A percentile compares a stretch with the other conserved stretches of the same genome.
Evolutionary conservation across 1,139 yeast species (phyloP).

Genomic region (Hansenula anomala): DNA sequence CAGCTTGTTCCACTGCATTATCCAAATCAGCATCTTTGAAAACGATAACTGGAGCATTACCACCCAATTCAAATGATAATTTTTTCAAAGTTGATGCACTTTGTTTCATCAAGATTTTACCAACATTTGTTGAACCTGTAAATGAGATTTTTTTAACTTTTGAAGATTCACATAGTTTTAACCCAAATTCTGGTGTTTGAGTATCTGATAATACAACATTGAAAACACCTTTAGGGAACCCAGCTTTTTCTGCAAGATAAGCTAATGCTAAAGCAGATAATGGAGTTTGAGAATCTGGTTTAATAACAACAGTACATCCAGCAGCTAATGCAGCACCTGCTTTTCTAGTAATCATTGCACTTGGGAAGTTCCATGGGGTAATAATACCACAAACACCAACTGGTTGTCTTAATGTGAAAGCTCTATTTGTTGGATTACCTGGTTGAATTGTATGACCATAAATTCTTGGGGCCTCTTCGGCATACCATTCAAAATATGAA

Average conservation of each 20-base stretch:
- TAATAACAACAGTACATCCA: slow-evolving; percentile 86
- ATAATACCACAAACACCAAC: slow-evolving; percentile 88
- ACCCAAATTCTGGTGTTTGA: slow-evolving; percentile 57
- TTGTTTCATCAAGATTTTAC: slow-evolving; percentile 75
- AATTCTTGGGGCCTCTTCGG: slow-evolving; percentile 78
- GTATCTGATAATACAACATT: slow-evolving; percentile 62
- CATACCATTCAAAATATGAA: slow-evolving; percentile 79
- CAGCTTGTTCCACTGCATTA: slow-evolving; percentile 68
- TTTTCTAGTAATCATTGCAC: slow-evolving; percentile 91
- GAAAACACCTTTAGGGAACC: slow-evolving; percentile 80
- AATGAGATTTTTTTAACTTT: slow-evolving; percentile 72
- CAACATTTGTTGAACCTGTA: slow-evolving; percentile 87
- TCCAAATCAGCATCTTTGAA: slow-evolving; percentile 81
- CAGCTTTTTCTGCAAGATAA: slow-evolving; percentile 68
- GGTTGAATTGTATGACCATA: slow-evolving; percentile 75
- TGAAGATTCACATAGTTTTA: slow-evolving; percentile 63
- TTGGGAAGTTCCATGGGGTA: slow-evolving; percentile 96
- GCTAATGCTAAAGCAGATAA: slow-evolving; percentile 80
- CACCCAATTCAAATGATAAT: slow-evolving; percentile 84
- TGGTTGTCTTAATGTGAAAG: slow-evolving; percentile 69
- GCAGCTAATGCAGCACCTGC: slow-evolving; percentile 90
- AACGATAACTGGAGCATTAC: slow-evolving; percentile 89
- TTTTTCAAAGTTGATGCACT: slow-evolving; percentile 76
- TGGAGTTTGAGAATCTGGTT: slow-evolving; percentile 92
- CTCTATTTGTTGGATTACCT: slow-evolving; percentile 48